Conservation (phyloP, 257 asterid species). For the Petunia secreta region DNA sequence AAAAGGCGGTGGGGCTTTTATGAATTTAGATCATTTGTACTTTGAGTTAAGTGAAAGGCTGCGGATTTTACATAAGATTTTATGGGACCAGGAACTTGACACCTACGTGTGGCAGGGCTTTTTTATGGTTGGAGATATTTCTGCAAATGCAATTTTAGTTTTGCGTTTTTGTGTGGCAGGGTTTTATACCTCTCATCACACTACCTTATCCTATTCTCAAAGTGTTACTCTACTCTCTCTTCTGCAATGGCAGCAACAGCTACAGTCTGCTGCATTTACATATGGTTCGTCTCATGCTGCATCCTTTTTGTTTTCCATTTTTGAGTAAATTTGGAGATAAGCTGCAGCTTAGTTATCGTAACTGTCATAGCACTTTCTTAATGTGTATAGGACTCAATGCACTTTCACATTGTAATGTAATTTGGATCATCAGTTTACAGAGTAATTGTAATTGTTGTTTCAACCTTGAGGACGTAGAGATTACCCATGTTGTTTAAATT, state of each 20-base stretch:
- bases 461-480: not conserved
- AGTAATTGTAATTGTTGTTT: not conserved
- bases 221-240: not conserved
- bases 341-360: not conserved
- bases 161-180: constrained; percentile 28
- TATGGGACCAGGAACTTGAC: not conserved
- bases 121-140: constrained; percentile 25
- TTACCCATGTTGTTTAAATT: not conserved
- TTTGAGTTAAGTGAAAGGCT: constrained; percentile 20
- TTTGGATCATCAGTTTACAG: not conserved
- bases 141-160: too few relatives aligned
- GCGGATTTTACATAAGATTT: constrained; percentile 11
- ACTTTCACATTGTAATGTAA: not conserved
- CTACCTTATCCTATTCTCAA: not conserved
- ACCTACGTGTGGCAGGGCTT: not conserved
- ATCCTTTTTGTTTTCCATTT: not conserved
- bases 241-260: constrained; percentile 26
- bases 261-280: not conserved
- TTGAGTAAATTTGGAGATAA: not conserved
- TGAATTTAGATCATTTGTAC: constrained; percentile 29
- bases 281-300: not conserved
- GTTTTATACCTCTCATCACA: not conserved
- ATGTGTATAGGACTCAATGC: not conserved
- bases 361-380: not conserved
- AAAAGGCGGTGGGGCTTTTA: constrained; percentile 45